Evolutionary conservation across 106 monocot genomes (phyloP), one percentile per base, ranked within the genome.

Genomic region (Alisma plantagoaquatica): DNA sequence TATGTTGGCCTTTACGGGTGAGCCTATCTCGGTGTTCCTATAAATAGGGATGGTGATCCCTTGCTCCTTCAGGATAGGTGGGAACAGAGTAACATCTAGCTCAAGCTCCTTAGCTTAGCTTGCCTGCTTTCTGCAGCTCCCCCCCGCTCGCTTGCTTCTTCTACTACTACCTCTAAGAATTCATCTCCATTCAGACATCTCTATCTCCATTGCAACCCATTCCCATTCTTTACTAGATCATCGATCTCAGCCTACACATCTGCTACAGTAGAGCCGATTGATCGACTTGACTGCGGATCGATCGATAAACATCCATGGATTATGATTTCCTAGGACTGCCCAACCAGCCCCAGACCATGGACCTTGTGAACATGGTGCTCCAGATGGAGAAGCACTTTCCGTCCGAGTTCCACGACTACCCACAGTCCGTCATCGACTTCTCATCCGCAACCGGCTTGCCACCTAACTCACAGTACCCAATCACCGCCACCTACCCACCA

Each of bases 301-400:
- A 38, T 38, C 35, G 14, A 6, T 38, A 14, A 7, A 38, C 35
- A 46, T 6, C 20, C 10, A 43, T 58, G 58, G 42, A 58, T 20
- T 41, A 25, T n/a, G 43, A 58, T 5, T 58, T 23, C 42, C 17
- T 58, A 10, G 43, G 44, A 43, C 43, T 43, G 12, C 25, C 41
- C 35, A 43, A 24, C 58, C 58, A 67, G 16, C 2, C 62, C 7
- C 71, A 75, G n/a, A n/a, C n/a, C 31, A 33, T 64, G 59, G 80
- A 81, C 11, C 41, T 68, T 30, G 66, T 68, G 67, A 33, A 31
- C 24, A 71, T 75, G 63, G 31, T 64, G 54, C 47, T 59, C 33
- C 31, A 59, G 56, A 61, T 60, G 51, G 44, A 63, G 23, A 64
- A 59, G n/a, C n/a, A n/a, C n/a, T n/a, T n/a, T 44, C 33, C 46